Percentiles rank a stretch among this genome's conserved stretches.
Conservation (phyloP, 2,329 filamentous ascomycete species). For the Paraphaeosphaeria minitans region DNA sequence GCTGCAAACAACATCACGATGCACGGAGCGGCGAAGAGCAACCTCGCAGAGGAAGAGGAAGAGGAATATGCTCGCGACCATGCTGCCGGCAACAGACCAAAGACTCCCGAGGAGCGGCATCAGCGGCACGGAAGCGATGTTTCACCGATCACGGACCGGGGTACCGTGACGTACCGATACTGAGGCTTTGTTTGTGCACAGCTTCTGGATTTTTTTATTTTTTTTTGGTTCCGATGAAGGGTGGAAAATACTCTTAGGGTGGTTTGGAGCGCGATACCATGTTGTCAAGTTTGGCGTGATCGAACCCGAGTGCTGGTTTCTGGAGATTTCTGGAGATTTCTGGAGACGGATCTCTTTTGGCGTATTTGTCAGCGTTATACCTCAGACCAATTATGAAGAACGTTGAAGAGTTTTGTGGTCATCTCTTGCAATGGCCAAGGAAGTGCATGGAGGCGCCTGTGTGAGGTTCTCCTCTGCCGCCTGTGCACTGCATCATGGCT, state of each 20-base stretch:
- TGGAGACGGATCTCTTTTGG: background rate
- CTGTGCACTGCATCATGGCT: background rate
- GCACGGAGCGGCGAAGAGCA: conserved; percentile 46
- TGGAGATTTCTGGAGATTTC: background rate
- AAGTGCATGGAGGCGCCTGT: conserved; percentile 5
- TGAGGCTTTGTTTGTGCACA: conserved; percentile 19
- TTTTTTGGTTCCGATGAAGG: no score
- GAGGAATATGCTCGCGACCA: conserved; percentile 32
- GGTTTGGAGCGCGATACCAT: background rate
- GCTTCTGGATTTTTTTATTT: background rate
- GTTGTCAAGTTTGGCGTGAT: background rate
- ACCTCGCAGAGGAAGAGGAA: conserved; percentile 38
- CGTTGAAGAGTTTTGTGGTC: background rate
- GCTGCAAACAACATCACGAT: conserved; percentile 52
- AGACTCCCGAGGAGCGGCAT: conserved; percentile 30
- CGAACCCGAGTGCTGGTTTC: background rate
- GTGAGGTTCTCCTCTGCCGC: background rate
- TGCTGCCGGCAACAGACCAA: conserved; percentile 24
- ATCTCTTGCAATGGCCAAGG: background rate
- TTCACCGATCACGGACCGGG: conserved; percentile 44
- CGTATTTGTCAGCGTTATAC: conserved; percentile 7
- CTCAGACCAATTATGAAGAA: background rate
- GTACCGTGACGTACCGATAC: conserved; percentile 46
- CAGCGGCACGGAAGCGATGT: conserved; percentile 33
- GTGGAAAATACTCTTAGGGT: background rate